These are phyloP conservation scores for Ceratocystis papillata DNA, from an alignment of 2,329 filamentous ascomycete species.

Conservation along the genomic window DNA sequence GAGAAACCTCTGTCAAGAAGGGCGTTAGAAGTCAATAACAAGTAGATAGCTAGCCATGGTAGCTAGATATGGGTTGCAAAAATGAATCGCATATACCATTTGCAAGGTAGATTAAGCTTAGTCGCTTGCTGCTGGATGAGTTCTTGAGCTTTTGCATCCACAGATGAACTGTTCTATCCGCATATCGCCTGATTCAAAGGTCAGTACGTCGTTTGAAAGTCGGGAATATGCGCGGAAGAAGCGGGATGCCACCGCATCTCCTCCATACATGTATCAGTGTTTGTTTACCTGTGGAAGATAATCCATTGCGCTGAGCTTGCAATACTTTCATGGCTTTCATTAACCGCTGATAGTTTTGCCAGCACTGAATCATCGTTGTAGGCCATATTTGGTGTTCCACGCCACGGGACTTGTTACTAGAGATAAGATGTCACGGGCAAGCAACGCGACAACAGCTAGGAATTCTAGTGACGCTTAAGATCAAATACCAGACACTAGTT, in stretches of 20 bases:
- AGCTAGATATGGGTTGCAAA: neutral
- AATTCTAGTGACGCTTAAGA: neutral
- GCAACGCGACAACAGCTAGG: neutral
- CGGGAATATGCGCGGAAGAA: neutral
- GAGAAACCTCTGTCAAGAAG: conserved; percentile 63
- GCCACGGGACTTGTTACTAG: neutral
- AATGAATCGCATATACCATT: conserved; percentile 54
- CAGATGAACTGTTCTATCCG: conserved; percentile 79
- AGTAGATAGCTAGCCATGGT: neutral
- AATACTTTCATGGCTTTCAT: conserved; percentile 96
- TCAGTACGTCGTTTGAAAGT: neutral
- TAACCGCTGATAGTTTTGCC: conserved; percentile 87
- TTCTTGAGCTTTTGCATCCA: conserved; percentile 89
- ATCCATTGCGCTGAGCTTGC: conserved; percentile 97
- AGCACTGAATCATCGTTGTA: conserved; percentile 93
- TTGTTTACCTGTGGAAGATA: conserved; percentile 83
- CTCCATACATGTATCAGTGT: conserved; percentile 17
- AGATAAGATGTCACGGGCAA: neutral
- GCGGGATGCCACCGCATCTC: neutral
- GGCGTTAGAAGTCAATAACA: neutral
- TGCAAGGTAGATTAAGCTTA: conserved; percentile 87
- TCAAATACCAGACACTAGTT: neutral
- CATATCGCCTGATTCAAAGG: conserved; percentile 57
- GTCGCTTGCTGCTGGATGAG: conserved; percentile 69
- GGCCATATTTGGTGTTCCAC: conserved; percentile 51